Evolutionary conservation across 192 early-diverging fungal species (phyloP).

Genomic region (Cetraspora pellucida): DNA sequence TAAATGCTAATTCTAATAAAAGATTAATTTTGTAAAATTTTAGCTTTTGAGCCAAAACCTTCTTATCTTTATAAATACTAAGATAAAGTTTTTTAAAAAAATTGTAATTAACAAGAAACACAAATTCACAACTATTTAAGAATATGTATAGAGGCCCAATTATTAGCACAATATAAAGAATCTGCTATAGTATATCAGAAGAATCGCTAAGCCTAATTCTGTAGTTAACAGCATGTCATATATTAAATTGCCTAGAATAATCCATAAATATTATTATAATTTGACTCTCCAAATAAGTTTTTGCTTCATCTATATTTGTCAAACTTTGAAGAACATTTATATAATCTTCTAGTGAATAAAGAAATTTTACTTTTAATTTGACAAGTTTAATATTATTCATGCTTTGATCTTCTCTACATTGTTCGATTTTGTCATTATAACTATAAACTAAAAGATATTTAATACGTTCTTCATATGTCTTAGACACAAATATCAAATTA

Average conservation of each 20-base stretch:
- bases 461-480: constrained; percentile 8
- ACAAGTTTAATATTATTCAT: constrained; percentile 15
- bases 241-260: background rate
- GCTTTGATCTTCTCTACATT: constrained; percentile 6
- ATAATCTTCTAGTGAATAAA: constrained; percentile 6
- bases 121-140: constrained; percentile 3
- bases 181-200: background rate
- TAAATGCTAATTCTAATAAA: constrained; percentile 1
- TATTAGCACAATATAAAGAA: constrained; percentile 3
- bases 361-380: background rate
- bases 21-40: background rate
- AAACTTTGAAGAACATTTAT: background rate
- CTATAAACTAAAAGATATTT: background rate
- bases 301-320: background rate
- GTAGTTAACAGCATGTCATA: background rate
- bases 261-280: constrained; percentile 6
- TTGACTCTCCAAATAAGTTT: background rate
- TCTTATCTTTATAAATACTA: background rate
- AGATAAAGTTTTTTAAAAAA: constrained; percentile 8
- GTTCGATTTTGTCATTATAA: constrained; percentile 6
- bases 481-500: background rate
- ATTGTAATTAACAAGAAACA: background rate
- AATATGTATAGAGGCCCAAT: constrained; percentile 14
- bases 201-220: background rate
- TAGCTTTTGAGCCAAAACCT: background rate